Conservation (phyloP, 768 basidiomycete species). For the Lyophyllum shimeji region DNA sequence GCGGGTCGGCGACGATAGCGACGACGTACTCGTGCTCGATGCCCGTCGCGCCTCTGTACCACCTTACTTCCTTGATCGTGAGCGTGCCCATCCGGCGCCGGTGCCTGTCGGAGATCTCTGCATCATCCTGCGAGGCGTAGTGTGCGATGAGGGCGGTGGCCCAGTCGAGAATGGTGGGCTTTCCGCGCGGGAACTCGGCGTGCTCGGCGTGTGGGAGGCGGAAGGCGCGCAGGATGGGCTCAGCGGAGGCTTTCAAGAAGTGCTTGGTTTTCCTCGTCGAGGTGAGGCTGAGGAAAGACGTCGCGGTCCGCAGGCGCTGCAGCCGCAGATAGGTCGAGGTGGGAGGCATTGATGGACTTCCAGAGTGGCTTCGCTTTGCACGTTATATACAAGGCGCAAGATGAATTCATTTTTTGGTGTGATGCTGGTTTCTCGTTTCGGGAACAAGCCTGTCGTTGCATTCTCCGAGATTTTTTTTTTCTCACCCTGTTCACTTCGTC, state of each 20-base stretch:
- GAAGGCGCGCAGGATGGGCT: conserved; percentile 11
- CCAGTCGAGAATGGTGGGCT: conserved; percentile 12
- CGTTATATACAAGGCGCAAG: conserved; percentile 1
- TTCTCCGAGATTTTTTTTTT: conserved; percentile 4
- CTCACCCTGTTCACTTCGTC: not conserved
- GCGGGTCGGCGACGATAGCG: conserved; percentile 12
- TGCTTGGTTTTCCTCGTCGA: conserved; percentile 6
- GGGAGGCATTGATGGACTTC: conserved; percentile 2
- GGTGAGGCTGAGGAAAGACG: conserved; percentile 2
- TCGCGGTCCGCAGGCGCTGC: conserved; percentile 11
- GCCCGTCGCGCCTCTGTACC: conserved; percentile 9
- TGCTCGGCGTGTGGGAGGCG: conserved; percentile 3
- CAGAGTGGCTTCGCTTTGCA: not conserved
- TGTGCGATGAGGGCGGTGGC: conserved; percentile 10
- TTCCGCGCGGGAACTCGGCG: conserved; percentile 14
- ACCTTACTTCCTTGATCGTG: conserved; percentile 12
- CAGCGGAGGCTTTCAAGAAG: conserved; percentile 10
- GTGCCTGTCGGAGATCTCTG: conserved; percentile 1
- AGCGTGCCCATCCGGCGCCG: conserved; percentile 10
- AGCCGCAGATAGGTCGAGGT: conserved; percentile 6
- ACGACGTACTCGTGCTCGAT: conserved; percentile 15
- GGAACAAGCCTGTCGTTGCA: not conserved
- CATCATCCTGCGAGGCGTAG: conserved; percentile 10
- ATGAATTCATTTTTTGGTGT: not conserved
- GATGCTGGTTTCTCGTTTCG: conserved; percentile 2